phyloP scores from a whole-genome alignment of 768 basidiomycete genomes.

The Gyrodon lividus region DNA sequence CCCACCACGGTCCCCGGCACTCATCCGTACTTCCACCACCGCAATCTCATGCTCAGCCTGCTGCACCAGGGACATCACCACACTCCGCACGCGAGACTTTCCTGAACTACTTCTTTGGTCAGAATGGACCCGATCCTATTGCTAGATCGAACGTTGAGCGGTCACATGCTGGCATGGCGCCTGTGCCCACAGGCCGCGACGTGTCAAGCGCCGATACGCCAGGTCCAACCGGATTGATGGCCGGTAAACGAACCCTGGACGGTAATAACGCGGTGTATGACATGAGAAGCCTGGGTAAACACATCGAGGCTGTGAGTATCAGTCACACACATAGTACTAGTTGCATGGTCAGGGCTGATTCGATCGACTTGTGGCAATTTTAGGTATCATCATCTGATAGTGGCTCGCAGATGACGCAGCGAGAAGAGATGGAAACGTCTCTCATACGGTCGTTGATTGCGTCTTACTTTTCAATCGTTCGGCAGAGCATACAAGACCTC shows the following conservation, averaged over 20 bases:
- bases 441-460: conserved; percentile 93
- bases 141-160: conserved; percentile 53
- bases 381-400: conserved; percentile 60
- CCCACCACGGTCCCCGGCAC: conserved; percentile 34
- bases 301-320: conserved; percentile 89
- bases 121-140: conserved; percentile 77
- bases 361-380: conserved; percentile 3
- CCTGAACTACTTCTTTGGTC: conserved; percentile 97
- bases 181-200: conserved; percentile 62
- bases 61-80: conserved; percentile 39
- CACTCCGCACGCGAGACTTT: conserved; percentile 84
- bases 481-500: conserved; percentile 95
- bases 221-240: conserved; percentile 61
- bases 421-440: conserved; percentile 96
- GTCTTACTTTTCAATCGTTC: conserved; percentile 94
- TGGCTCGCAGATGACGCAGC: conserved; percentile 62
- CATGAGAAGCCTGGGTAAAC: conserved; percentile 98
- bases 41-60: conserved; percentile 36
- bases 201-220: conserved; percentile 52
- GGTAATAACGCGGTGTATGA: conserved; percentile 87
- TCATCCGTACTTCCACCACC: conserved; percentile 26
- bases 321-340: conserved; percentile 4
- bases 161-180: conserved; percentile 21
- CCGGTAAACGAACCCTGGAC: conserved; percentile 64
- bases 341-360: conserved; percentile 12